Conservation (phyloP, 1,284 basidiomycete species). For the Cryptococcus sp. region DNA sequence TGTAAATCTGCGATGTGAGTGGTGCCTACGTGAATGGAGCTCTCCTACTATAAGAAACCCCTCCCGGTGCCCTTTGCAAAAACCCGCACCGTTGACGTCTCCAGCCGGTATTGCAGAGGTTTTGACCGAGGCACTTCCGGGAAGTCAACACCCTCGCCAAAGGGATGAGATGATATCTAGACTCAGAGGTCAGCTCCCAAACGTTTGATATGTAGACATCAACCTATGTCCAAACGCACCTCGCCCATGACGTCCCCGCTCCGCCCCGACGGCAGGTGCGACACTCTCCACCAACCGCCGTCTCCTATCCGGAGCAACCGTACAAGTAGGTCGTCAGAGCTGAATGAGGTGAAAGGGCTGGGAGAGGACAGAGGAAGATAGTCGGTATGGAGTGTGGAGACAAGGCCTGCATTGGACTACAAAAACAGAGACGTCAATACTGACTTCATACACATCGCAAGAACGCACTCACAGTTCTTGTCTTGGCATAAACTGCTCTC, state of each 20-base stretch:
- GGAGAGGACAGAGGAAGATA: constrained; percentile 22
- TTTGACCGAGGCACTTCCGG: constrained; percentile 22
- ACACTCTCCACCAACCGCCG: constrained; percentile 43
- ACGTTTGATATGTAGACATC: not conserved
- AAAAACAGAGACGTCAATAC: not conserved
- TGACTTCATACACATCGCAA: not conserved
- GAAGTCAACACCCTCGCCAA: not conserved
- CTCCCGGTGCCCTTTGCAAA: constrained; percentile 50
- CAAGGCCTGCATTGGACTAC: constrained; percentile 22
- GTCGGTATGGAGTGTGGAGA: constrained; percentile 40
- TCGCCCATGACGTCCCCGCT: constrained; percentile 48
- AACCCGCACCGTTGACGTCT: constrained; percentile 41
- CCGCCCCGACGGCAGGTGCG: constrained; percentile 37
- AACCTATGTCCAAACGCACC: constrained; percentile 22
- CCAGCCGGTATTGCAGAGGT: constrained; percentile 48
- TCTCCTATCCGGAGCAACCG: constrained; percentile 28
- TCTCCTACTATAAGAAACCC: constrained; percentile 42
- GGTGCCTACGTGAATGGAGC: too few relatives aligned
- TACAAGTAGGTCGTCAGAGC: constrained; percentile 27
- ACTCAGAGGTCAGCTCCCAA: too few relatives aligned
- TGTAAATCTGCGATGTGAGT: too few relatives aligned
- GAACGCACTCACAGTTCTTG: constrained; percentile 12
- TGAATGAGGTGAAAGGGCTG: not conserved
- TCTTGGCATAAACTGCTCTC: constrained; percentile 26
- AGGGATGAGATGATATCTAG: constrained; percentile 35